Evolutionary conservation across 2,329 filamentous ascomycete species (phyloP).

Genomic region (Hypoxylon sp.): DNA sequence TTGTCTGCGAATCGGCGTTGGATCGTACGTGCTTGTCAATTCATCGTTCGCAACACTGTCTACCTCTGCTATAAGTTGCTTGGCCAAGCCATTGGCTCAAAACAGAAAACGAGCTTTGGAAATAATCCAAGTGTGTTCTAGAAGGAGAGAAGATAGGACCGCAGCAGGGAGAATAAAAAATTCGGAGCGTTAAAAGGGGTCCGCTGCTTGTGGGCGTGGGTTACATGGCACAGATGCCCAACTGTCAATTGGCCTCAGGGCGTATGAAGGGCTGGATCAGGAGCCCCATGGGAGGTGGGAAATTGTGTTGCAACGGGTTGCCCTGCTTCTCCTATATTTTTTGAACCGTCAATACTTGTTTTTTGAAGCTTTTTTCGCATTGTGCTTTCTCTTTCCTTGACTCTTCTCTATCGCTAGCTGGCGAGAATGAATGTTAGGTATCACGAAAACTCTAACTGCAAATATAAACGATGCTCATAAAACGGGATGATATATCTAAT

Average conservation of each 20-base stretch:
- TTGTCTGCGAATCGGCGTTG: constrained; percentile 50
- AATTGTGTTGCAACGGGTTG: constrained; percentile 44
- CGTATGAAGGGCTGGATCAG: constrained; percentile 33
- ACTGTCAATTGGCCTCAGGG: constrained; percentile 38
- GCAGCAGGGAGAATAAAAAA: constrained; percentile 40
- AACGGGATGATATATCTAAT: neutral
- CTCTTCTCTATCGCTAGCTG: constrained; percentile 41
- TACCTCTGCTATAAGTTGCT: constrained; percentile 41
- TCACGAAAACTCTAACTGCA: constrained; percentile 48
- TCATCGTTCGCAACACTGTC: constrained; percentile 44
- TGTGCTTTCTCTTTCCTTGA: constrained; percentile 43
- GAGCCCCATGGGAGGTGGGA: constrained; percentile 30
- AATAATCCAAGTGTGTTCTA: constrained; percentile 41
- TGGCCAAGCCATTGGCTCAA: constrained; percentile 34
- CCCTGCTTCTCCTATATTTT: constrained; percentile 47
- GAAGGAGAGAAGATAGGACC: constrained; percentile 36
- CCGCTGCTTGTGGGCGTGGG: constrained; percentile 35
- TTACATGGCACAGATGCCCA: constrained; percentile 33
- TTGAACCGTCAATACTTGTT: constrained; percentile 42
- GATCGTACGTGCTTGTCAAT: constrained; percentile 50
- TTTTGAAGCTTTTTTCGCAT: constrained; percentile 50
- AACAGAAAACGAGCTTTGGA: constrained; percentile 44
- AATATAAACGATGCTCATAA: constrained; percentile 49
- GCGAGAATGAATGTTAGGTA: constrained; percentile 46
- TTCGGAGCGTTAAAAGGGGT: constrained; percentile 33